phyloP scores from a whole-genome alignment of 139 green algal species.

The Eudorina sp. region DNA sequence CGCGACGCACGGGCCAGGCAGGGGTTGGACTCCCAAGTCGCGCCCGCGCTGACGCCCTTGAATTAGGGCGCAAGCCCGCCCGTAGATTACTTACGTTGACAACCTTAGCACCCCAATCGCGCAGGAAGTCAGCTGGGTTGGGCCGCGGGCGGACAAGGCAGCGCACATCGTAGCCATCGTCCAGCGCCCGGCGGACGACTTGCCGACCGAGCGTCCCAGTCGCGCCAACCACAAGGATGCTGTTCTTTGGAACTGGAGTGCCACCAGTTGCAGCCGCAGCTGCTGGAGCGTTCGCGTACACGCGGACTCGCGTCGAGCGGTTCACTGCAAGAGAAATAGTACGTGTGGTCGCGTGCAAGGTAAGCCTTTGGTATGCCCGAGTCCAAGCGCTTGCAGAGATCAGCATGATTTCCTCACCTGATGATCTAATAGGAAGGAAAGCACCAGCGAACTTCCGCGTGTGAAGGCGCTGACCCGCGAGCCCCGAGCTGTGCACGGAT shows the following conservation, averaged over 20 bases:
- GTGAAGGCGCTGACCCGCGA: constrained; percentile 24
- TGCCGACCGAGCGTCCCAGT: constrained; percentile 98
- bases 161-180: constrained; percentile 98
- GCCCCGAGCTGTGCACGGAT: background rate
- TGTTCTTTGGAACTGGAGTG: constrained; percentile 68
- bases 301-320: constrained; percentile 32
- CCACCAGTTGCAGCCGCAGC: constrained; percentile 37
- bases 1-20: too few relatives aligned
- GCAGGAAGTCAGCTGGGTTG: constrained; percentile 97
- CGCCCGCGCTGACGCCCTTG: too few relatives aligned
- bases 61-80: too few relatives aligned
- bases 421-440: background rate
- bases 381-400: too few relatives aligned
- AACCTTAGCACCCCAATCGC: constrained; percentile 96
- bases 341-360: background rate
- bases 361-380: too few relatives aligned
- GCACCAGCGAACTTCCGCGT: background rate
- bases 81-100: constrained; percentile 38
- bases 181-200: constrained; percentile 94
- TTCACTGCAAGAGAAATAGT: background rate
- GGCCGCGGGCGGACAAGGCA: constrained; percentile 92
- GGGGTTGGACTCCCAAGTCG: too few relatives aligned
- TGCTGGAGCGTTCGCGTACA: constrained; percentile 17
- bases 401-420: constrained; percentile 31
- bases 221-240: constrained; percentile 94